phyloP scores from a whole-genome alignment of 1,139 yeast species.

The Debaryomyces udenii region DNA sequence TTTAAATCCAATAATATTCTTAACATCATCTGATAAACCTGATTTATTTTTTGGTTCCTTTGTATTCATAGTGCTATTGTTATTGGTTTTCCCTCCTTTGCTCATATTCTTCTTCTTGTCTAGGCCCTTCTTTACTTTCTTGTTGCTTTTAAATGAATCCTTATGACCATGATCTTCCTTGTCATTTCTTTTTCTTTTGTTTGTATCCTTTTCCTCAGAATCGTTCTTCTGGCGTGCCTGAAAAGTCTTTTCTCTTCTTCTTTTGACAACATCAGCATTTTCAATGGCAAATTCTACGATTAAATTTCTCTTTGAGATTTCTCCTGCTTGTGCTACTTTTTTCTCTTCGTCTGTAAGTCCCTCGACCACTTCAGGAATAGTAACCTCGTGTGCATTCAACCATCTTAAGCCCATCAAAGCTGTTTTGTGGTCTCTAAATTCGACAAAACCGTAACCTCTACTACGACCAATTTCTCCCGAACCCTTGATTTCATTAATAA shows the following conservation, averaged over 20 bases:
- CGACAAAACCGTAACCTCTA: conserved; percentile 96
- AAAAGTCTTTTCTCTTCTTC: conserved; percentile 68
- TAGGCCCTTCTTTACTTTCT: conserved; percentile 25
- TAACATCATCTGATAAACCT: conserved; percentile 56
- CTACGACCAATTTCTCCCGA: conserved; percentile 87
- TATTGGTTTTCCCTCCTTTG: conserved; percentile 15
- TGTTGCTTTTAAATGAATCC: conserved; percentile 17
- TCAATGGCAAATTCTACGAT: conserved; percentile 96
- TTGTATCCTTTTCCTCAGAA: conserved; percentile 26
- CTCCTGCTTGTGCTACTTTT: conserved; percentile 55
- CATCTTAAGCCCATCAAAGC: conserved; percentile 97
- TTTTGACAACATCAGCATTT: conserved; percentile 88
- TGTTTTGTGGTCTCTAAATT: conserved; percentile 86
- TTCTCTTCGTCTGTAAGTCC: conserved; percentile 75
- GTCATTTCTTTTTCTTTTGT: conserved; percentile 24
- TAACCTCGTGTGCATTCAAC: conserved; percentile 91
- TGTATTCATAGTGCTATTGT: conserved; percentile 1
- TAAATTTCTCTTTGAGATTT: conserved; percentile 67
- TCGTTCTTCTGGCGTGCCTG: conserved; percentile 8
- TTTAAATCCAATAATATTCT: conserved; percentile 66
- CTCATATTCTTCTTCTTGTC: conserved; percentile 49
- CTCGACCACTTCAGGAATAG: conserved; percentile 66
- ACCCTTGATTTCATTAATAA: conserved; percentile 88
- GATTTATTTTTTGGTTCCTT: conserved; percentile 31
- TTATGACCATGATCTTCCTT: conserved; percentile 19